Conservation (phyloP, 1,284 basidiomycete species). For the Rhodotorula sp. region DNA sequence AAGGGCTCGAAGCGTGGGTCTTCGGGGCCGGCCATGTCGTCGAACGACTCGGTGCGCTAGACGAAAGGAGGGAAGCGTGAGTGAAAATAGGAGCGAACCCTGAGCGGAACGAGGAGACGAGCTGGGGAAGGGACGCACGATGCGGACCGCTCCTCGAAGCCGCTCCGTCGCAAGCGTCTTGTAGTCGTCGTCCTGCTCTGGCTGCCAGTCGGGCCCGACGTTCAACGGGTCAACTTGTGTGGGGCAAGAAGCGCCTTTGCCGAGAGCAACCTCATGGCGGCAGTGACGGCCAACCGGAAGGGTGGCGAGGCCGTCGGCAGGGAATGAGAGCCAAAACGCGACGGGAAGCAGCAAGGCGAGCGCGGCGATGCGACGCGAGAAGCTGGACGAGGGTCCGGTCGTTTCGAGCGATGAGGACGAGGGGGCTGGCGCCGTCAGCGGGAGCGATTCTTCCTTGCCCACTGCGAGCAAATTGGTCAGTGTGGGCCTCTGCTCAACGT, state of each 20-base stretch:
- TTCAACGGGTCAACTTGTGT: constrained; percentile 16
- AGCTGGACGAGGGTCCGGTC: neutral
- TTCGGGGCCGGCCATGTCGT: constrained; percentile 49
- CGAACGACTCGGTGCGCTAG: constrained; percentile 50
- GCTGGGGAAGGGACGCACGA: constrained; percentile 14
- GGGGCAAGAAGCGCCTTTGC: constrained; percentile 21
- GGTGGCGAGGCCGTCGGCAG: neutral
- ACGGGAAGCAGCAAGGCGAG: constrained; percentile 17
- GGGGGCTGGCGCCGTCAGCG: neutral
- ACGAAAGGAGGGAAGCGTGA: neutral
- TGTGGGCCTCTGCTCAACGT: too few species aligned
- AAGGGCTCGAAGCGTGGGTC: constrained; percentile 50
- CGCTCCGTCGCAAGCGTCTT: constrained; percentile 20
- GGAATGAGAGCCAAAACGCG: constrained; percentile 15
- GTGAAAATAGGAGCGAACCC: neutral
- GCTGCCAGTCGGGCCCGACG: constrained; percentile 31
- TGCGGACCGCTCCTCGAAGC: constrained; percentile 27
- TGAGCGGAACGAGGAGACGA: neutral
- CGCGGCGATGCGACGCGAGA: constrained; percentile 1
- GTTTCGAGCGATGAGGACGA: neutral
- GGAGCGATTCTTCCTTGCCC: constrained; percentile 4
- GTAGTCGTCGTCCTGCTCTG: constrained; percentile 24
- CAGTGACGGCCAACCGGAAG: neutral
- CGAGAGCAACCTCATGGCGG: neutral
- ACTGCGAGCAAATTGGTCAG: neutral